Conservation (phyloP, 805 yeast species). For the Zygoascus tannicola region DNA sequence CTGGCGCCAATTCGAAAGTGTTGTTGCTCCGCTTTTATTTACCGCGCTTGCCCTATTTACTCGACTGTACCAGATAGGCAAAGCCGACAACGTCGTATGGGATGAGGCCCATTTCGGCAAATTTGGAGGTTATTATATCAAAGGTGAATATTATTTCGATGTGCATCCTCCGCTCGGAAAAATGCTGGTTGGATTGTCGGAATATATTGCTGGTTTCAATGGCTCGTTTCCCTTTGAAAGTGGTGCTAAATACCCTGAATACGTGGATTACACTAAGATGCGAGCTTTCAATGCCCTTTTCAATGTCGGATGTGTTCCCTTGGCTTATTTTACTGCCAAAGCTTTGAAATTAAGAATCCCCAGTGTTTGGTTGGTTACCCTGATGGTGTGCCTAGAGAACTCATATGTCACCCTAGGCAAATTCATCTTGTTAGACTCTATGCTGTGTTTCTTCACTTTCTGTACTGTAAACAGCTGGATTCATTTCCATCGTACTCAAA, state of each 20-base stretch:
- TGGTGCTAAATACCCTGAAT: slow-evolving; percentile 66
- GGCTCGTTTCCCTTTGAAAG: slow-evolving; percentile 87
- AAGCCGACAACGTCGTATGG: slow-evolving; percentile 73
- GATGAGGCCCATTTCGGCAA: slow-evolving; percentile 98
- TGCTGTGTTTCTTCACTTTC: slow-evolving; percentile 80
- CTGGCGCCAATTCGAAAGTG: slow-evolving; percentile 20
- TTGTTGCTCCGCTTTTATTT: slow-evolving; percentile 33
- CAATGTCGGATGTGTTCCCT: slow-evolving; percentile 75
- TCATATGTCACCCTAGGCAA: slow-evolving; percentile 79
- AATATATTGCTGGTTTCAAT: slow-evolving; percentile 76
- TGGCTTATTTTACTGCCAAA: slow-evolving; percentile 75
- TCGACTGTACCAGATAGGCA: slow-evolving; percentile 56
- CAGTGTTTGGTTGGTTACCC: slow-evolving; percentile 67
- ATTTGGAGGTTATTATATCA: slow-evolving; percentile 84
- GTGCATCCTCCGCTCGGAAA: slow-evolving; percentile 97
- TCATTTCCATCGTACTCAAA: slow-evolving; percentile 54
- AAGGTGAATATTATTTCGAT: slow-evolving; percentile 86
- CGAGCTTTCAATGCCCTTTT: slow-evolving; percentile 79
- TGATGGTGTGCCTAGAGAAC: slow-evolving; percentile 67
- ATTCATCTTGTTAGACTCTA: slow-evolving; percentile 85
- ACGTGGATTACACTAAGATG: slow-evolving; percentile 70
- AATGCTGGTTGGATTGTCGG: slow-evolving; percentile 82
- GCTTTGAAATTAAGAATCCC: slow-evolving; percentile 62
- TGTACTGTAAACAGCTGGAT: slow-evolving; percentile 68
- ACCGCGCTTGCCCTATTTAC: slow-evolving; percentile 49